A percentile compares a stretch with the other conserved stretches of the same genome.
These are phyloP conservation scores for Talaromyces trachyspermus DNA, from an alignment of 495 filamentous ascomycete species.

Conservation along the genomic window DNA sequence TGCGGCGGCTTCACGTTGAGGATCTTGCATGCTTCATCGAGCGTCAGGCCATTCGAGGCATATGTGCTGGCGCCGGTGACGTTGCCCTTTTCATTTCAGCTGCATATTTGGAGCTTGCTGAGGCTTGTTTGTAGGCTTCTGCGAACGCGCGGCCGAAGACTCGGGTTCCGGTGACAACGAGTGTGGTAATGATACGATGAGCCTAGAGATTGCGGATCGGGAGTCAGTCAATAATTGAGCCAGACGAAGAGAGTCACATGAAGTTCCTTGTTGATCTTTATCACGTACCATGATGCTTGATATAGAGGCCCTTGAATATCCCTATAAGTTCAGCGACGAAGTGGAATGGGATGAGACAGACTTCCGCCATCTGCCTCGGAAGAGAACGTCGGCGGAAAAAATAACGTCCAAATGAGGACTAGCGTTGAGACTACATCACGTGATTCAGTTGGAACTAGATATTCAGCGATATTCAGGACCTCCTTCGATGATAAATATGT, in stretches of 20 bases:
- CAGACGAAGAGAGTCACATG: too few species aligned
- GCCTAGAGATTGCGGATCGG: constrained; percentile 53
- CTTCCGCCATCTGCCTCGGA: too few species aligned
- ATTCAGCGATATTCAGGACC: too few species aligned
- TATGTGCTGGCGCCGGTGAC: constrained; percentile 43
- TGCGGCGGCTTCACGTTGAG: constrained; percentile 89
- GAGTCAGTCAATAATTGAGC: too few species aligned
- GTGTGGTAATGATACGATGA: constrained; percentile 89
- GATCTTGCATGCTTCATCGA: constrained; percentile 97
- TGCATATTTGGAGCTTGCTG: constrained; percentile 75
- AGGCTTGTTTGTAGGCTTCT: constrained; percentile 86
- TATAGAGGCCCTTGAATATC: background rate
- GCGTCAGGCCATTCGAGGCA: constrained; percentile 64
- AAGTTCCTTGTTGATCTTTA: too few species aligned
- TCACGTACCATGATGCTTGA: constrained; percentile 4
- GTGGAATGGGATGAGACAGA: too few species aligned
- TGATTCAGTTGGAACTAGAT: background rate
- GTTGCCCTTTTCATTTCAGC: constrained; percentile 50
- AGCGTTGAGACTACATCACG: background rate
- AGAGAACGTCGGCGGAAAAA: constrained; percentile 4
- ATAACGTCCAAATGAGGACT: background rate
- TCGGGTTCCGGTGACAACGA: constrained; percentile 79
- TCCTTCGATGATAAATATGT: too few species aligned
- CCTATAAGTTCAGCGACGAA: too few species aligned
- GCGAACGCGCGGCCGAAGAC: constrained; percentile 89